phyloP scores from a whole-genome alignment of 2,329 filamentous ascomycete genomes.

The Claviceps sp. region DNA sequence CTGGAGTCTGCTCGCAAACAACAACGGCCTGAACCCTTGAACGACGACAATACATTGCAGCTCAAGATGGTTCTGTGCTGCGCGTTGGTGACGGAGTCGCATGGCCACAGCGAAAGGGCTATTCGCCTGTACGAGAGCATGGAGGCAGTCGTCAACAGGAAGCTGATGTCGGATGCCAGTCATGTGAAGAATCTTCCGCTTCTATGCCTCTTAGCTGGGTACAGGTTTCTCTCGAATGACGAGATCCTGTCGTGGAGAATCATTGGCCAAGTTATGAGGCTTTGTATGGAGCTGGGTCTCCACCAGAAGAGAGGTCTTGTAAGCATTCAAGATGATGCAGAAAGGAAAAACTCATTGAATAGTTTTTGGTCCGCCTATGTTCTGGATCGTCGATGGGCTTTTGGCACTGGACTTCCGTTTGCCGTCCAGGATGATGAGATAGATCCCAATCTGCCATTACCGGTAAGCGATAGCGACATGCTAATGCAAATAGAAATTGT shows the following conservation, averaged over 20 bases:
- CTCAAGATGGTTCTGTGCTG: conserved; percentile 77
- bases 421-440: conserved; percentile 77
- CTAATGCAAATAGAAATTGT: neutral
- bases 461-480: conserved; percentile 39
- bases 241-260: conserved; percentile 78
- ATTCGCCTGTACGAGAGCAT: conserved; percentile 64
- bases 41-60: conserved; percentile 46
- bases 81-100: conserved; percentile 63
- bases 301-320: conserved; percentile 64
- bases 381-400: conserved; percentile 75
- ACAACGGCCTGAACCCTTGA: conserved; percentile 24
- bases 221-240: conserved; percentile 75
- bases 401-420: conserved; percentile 80
- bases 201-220: conserved; percentile 43
- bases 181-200: conserved; percentile 35
- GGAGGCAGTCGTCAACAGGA: conserved; percentile 55
- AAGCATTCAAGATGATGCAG: conserved; percentile 53
- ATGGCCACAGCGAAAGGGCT: conserved; percentile 65
- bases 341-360: conserved; percentile 53
- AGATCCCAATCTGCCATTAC: conserved; percentile 64
- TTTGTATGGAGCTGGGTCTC: conserved; percentile 73
- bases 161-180: conserved; percentile 40
- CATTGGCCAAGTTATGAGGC: conserved; percentile 67
- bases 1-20: conserved; percentile 41
- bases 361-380: conserved; percentile 83